These are phyloP conservation scores for Starmerella khaoyaiensis DNA, from an alignment of 805 yeast genomes.

Conservation along the genomic window DNA sequence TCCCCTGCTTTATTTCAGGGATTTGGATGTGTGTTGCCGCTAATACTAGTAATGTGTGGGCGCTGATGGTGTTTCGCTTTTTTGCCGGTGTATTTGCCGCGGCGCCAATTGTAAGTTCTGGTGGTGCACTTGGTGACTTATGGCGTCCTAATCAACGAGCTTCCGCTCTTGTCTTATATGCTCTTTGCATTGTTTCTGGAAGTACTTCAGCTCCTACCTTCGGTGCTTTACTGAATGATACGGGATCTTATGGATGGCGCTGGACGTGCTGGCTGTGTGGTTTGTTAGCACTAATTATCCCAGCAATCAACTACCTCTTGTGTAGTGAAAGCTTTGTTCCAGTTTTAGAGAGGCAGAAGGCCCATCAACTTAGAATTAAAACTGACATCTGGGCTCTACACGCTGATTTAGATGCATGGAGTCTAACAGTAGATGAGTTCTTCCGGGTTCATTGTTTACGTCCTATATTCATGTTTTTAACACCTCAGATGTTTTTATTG, in stretches of 20 bases:
- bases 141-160: slow-evolving; percentile 43
- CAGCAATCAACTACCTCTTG: slow-evolving; percentile 30
- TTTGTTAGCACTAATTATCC: slow-evolving; percentile 28
- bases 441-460: slow-evolving; percentile 59
- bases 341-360: slow-evolving; percentile 48
- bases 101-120: slow-evolving; percentile 50
- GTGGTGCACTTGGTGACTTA: slow-evolving; percentile 50
- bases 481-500: slow-evolving; percentile 34
- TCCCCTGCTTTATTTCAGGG: slow-evolving; percentile 37
- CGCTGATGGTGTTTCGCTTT: slow-evolving; percentile 34
- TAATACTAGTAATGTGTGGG: slow-evolving; percentile 36
- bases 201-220: slow-evolving; percentile 38
- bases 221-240: slow-evolving; percentile 25
- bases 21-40: slow-evolving; percentile 31
- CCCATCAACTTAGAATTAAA: slow-evolving; percentile 50
- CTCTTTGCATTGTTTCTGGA: slow-evolving; percentile 36
- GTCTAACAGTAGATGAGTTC: slow-evolving; percentile 55
- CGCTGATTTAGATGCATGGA: slow-evolving; percentile 85
- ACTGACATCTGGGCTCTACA: slow-evolving; percentile 72
- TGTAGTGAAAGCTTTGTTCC: slow-evolving; percentile 31
- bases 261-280: slow-evolving; percentile 45
- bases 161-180: slow-evolving; percentile 38
- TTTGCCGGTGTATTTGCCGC: slow-evolving; percentile 49
- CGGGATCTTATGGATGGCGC: slow-evolving; percentile 42
- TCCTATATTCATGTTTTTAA: slow-evolving; percentile 62